Percentiles rank a stretch among this genome's conserved stretches.
Conservation (phyloP, 1,139 yeast genomes). For the Nakaseomyces sp. region DNA sequence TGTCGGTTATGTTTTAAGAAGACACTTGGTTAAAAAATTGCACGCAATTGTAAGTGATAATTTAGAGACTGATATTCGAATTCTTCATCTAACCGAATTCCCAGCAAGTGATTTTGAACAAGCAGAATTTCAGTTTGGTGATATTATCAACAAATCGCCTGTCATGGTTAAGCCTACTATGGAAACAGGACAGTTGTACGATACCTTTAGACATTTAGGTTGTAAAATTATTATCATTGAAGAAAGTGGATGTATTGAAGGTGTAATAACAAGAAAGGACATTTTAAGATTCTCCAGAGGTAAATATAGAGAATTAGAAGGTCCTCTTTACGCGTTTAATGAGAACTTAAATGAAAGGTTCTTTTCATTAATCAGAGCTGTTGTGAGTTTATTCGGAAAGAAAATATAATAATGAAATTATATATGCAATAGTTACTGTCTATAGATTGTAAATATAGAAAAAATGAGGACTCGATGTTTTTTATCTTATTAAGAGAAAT, state of each 20-base stretch:
- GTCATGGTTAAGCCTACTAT: constrained; percentile 47
- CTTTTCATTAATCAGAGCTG: constrained; percentile 7
- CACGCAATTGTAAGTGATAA: constrained; percentile 9
- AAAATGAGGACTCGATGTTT: background rate
- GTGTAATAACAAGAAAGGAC: constrained; percentile 64
- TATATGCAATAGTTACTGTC: background rate
- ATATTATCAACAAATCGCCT: constrained; percentile 52
- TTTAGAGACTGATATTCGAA: constrained; percentile 12
- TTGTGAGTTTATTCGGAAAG: background rate
- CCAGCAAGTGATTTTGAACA: constrained; percentile 16
- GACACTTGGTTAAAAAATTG: constrained; percentile 18
- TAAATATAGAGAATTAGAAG: constrained; percentile 22
- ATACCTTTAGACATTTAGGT: constrained; percentile 69
- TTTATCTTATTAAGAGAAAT: too few species aligned
- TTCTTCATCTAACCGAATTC: constrained; percentile 15
- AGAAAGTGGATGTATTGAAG: constrained; percentile 43
- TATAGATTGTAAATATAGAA: background rate
- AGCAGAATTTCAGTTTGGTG: constrained; percentile 33
- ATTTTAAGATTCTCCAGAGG: constrained; percentile 42
- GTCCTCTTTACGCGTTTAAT: constrained; percentile 23
- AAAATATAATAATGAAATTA: background rate
- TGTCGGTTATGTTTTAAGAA: constrained; percentile 26
- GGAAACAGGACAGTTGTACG: constrained; percentile 55
- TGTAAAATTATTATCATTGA: constrained; percentile 69
- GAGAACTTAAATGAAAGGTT: constrained; percentile 20